phyloP scores from a whole-genome alignment of 208 protist species.

The Crithidia fasciculata region DNA sequence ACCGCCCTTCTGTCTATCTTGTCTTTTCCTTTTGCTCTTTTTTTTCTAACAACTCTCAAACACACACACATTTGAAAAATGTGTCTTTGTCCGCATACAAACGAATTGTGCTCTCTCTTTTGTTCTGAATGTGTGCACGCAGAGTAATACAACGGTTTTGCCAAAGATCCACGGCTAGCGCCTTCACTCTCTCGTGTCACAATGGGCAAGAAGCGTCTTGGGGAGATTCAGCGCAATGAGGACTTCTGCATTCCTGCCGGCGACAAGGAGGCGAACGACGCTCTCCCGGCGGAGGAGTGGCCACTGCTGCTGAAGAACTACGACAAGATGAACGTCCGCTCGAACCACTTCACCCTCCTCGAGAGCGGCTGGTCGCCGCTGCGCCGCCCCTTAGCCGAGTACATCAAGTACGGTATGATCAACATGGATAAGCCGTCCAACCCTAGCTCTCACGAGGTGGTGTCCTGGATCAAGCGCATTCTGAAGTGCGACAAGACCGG shows the following conservation, averaged over 20 bases:
- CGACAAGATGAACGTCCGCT: slow-evolving; percentile 97
- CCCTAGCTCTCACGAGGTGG: slow-evolving; percentile 99
- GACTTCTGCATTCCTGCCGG: slow-evolving; percentile 79
- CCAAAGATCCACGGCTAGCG: neutral
- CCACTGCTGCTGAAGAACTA: slow-evolving; percentile 99
- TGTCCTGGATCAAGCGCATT: slow-evolving; percentile 99
- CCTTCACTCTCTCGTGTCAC: slow-evolving; percentile 3
- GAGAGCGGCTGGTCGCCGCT: slow-evolving; percentile 97
- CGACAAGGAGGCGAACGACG: slow-evolving; percentile 52
- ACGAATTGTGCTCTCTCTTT: neutral
- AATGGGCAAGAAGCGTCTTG: slow-evolving; percentile 83
- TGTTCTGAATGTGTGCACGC: neutral
- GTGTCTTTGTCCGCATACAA: too few species aligned
- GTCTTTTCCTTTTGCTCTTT: too few species aligned
- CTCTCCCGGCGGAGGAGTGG: slow-evolving; percentile 95
- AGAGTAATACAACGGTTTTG: neutral
- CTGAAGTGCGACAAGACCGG: slow-evolving; percentile 99
- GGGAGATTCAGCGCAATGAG: slow-evolving; percentile 75
- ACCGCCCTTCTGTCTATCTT: too few species aligned
- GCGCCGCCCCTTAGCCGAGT: slow-evolving; percentile 96
- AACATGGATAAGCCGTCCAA: slow-evolving; percentile 99
- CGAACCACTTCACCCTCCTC: slow-evolving; percentile 97
- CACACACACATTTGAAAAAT: too few species aligned
- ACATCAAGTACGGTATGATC: slow-evolving; percentile 99
- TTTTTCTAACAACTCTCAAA: too few species aligned